Percentiles rank a stretch among this genome's conserved stretches.
Conservation (phyloP, 371 early-diverging fungal species). For the Mucor indicus region DNA sequence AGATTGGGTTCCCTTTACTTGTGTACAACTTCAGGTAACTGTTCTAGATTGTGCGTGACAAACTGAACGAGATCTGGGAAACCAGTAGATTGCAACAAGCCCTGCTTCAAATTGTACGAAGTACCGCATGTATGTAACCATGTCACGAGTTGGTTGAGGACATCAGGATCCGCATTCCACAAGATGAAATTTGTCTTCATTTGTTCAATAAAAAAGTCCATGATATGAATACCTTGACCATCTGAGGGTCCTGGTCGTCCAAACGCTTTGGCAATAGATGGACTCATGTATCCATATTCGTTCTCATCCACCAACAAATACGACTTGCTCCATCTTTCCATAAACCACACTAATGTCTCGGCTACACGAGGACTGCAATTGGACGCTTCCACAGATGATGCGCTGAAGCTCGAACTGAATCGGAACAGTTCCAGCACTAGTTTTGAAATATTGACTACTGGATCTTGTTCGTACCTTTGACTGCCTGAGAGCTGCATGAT, state of each 20-base stretch:
- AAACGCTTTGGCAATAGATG: constrained; percentile 53
- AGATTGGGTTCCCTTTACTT: constrained; percentile 39
- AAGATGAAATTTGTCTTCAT: constrained; percentile 61
- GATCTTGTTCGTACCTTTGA: constrained; percentile 51
- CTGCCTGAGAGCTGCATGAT: constrained; percentile 60
- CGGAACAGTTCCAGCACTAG: constrained; percentile 48
- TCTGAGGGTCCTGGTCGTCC: constrained; percentile 53
- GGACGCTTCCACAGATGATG: constrained; percentile 49
- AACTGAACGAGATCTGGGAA: constrained; percentile 62
- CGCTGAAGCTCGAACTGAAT: constrained; percentile 36
- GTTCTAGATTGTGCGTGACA: constrained; percentile 57
- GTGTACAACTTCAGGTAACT: constrained; percentile 66
- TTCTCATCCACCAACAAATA: constrained; percentile 65
- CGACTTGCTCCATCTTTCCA: constrained; percentile 73
- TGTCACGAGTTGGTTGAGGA: constrained; percentile 54
- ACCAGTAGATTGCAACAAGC: constrained; percentile 57
- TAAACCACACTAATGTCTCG: constrained; percentile 73
- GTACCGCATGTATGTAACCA: constrained; percentile 61
- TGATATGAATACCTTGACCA: constrained; percentile 58
- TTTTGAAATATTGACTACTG: constrained; percentile 51
- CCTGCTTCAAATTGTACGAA: constrained; percentile 43
- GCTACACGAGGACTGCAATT: constrained; percentile 73
- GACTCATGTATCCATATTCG: constrained; percentile 59
- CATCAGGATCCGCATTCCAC: constrained; percentile 77
- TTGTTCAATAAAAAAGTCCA: constrained; percentile 62